phyloP scores from a whole-genome alignment of 139 green algal species.

The Tetratostichococcus sp. region DNA sequence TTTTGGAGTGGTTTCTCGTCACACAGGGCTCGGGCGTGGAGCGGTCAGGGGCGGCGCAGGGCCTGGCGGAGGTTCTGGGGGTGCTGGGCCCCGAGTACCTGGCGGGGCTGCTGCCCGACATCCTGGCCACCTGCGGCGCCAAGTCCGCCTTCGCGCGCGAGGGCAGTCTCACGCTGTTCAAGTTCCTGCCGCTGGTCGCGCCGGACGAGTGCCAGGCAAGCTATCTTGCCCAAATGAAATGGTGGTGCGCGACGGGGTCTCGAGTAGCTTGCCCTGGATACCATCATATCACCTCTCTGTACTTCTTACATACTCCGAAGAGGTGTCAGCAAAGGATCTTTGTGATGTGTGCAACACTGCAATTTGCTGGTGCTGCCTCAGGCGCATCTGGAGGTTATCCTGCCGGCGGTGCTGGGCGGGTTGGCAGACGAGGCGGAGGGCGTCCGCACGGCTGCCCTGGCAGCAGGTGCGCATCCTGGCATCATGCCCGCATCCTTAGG shows the following conservation, averaged over 20 bases:
- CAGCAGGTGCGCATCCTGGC: too few relatives aligned
- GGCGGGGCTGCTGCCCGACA: constrained; percentile 78
- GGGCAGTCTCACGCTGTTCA: constrained; percentile 87
- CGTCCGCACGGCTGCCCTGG: constrained; percentile 85
- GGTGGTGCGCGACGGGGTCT: too few relatives aligned
- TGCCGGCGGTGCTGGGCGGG: constrained; percentile 87
- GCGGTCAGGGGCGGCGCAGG: constrained; percentile 66
- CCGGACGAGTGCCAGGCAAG: constrained; percentile 36
- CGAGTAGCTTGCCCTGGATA: too few relatives aligned
- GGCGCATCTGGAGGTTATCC: constrained; percentile 60
- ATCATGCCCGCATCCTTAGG: too few relatives aligned
- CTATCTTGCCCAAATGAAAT: not conserved
- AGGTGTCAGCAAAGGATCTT: too few relatives aligned
- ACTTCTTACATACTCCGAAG: not conserved
- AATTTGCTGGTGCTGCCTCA: constrained; percentile 40
- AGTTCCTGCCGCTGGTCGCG: constrained; percentile 50
- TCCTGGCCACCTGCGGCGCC: constrained; percentile 60
- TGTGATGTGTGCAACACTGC: too few relatives aligned
- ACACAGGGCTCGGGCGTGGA: constrained; percentile 52
- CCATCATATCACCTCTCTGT: too few relatives aligned
- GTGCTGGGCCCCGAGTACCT: constrained; percentile 73
- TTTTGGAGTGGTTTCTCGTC: too few relatives aligned
- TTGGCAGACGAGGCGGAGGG: constrained; percentile 91
- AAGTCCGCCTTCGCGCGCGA: constrained; percentile 66
- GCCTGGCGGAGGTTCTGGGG: constrained; percentile 84